Base-by-base conservation (phyloP, 2,329 filamentous ascomycete genomes). In the Aureobasidium uvarum region DNA sequence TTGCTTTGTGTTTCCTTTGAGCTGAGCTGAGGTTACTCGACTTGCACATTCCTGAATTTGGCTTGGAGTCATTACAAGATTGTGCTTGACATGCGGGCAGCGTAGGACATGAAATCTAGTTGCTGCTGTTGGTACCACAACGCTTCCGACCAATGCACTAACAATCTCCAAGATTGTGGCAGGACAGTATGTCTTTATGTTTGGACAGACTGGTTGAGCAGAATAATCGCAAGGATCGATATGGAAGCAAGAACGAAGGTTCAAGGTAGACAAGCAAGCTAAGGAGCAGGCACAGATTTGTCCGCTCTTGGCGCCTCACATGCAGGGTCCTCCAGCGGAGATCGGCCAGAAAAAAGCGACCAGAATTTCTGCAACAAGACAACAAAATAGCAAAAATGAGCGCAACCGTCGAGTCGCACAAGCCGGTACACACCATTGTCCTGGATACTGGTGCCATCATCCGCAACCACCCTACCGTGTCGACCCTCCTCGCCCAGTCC, bases 371-470 rank as follows among this genome's bases (percentile, higher is more conserved):
- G 54, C 38, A 25, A 41, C n/a, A 16, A 28, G 18, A 31, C 33
- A 11, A 56, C 16, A 43, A 11, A 11, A 46, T 20, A 46, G 7
- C 23, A 45, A 59, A 41, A 33, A 46, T 45, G 41, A 59, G n/a
- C 36, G 31, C 56, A 48, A 48, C 41, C 6, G 77, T 76, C 72
- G 71, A 70, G 41, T 67, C 71, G 14, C 69, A 76, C 68, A 96
- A 93, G 75, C 84, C 88, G 0, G 86, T 96, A 58, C 88, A 96
- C 79, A 89, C 89, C 63, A 86, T 98, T 60, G 85, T 98, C 33
- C 84, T 99, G 70, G 95, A 99, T 75, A 90, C 95, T 3, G 94
- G 93, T 31, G 92, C 94, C 8, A 87, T 99, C 67, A 93, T 99
- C 76, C 94, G 94, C 75, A 97, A 97, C 79, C 89, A 95, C 69